Evolutionary conservation across 106 monocot genomes (phyloP).

Genomic region (Dendrobium chrysotoxum): DNA sequence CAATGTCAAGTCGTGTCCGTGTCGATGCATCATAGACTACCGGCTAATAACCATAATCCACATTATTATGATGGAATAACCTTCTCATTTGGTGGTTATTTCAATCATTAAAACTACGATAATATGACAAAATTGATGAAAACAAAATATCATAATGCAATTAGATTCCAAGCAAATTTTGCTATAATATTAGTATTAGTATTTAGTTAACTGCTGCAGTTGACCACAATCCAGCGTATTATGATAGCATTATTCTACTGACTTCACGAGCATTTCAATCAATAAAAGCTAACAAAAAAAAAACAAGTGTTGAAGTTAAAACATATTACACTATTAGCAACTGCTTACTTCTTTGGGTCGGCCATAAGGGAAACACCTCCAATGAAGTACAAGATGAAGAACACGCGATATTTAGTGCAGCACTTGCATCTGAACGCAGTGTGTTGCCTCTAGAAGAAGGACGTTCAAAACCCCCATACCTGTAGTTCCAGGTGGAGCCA

Average conservation of each 20-base stretch:
- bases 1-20: too few species aligned
- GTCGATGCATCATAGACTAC: background rate
- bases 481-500: constrained; percentile 88
- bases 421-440: constrained; percentile 91
- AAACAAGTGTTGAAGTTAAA: background rate
- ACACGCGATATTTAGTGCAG: constrained; percentile 91
- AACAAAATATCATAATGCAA: background rate
- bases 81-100: background rate
- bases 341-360: constrained; percentile 70
- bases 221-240: background rate
- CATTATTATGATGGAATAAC: background rate
- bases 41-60: background rate
- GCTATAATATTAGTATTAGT: background rate
- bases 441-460: constrained; percentile 77
- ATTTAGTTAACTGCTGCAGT: background rate
- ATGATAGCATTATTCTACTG: background rate
- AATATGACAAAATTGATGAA: background rate
- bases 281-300: background rate
- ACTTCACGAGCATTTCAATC: background rate
- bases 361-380: constrained; percentile 89
- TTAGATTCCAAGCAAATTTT: background rate
- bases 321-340: background rate
- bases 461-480: constrained; percentile 98
- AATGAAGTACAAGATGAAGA: constrained; percentile 88
- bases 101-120: background rate